phyloP scores from a whole-genome alignment of 768 basidiomycete genomes.

The Boletus speciosus region DNA sequence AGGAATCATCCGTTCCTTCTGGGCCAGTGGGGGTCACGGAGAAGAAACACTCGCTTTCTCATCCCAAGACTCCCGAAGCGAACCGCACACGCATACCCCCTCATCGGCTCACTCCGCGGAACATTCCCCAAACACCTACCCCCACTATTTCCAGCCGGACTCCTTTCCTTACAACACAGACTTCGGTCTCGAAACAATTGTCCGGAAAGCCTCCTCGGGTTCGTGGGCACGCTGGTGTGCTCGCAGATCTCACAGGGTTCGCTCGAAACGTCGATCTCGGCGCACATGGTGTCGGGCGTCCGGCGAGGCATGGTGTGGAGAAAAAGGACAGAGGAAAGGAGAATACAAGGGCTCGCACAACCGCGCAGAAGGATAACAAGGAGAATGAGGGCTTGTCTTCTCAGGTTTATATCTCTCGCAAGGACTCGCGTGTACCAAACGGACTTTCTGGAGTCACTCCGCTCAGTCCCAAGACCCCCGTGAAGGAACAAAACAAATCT shows the following conservation, averaged over 20 bases:
- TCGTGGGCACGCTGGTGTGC: constrained; percentile 29
- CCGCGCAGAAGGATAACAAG: constrained; percentile 27
- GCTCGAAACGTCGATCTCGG: constrained; percentile 31
- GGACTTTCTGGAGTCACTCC: not conserved
- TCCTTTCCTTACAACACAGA: constrained; percentile 15
- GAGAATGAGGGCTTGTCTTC: constrained; percentile 20
- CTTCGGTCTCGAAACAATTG: constrained; percentile 18
- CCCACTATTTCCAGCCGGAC: constrained; percentile 23
- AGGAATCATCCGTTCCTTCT: constrained; percentile 1
- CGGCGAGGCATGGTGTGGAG: constrained; percentile 14
- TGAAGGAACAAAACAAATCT: constrained; percentile 12
- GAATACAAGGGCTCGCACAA: constrained; percentile 18
- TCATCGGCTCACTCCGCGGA: not conserved
- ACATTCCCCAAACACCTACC: constrained; percentile 5
- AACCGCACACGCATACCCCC: constrained; percentile 12
- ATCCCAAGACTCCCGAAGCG: not conserved
- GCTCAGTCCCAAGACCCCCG: constrained; percentile 17
- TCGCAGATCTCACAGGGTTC: constrained; percentile 40
- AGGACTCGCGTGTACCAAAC: constrained; percentile 1
- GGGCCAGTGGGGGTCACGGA: not conserved
- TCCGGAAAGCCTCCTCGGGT: constrained; percentile 28
- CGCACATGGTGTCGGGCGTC: constrained; percentile 28
- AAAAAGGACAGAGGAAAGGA: constrained; percentile 28
- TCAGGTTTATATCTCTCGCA: constrained; percentile 6
- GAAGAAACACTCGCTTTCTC: constrained; percentile 5